These are phyloP conservation scores for Potentilla sterilis DNA, from an alignment of 306 rosid genomes.

Conservation along the genomic window DNA sequence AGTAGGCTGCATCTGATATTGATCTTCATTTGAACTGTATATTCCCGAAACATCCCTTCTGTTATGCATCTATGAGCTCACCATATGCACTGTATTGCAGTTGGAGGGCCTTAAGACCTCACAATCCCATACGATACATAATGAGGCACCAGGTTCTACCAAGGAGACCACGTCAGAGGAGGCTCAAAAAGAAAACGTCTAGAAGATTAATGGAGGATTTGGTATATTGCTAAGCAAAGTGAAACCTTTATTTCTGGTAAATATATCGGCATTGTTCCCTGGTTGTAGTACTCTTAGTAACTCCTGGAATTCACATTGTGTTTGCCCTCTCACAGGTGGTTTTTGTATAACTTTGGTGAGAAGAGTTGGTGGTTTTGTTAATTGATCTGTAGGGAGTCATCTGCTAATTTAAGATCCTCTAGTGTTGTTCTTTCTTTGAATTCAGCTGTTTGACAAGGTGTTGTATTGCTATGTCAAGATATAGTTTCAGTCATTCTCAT, in stretches of 20 bases:
- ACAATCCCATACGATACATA: background rate
- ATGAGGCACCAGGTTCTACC: constrained; percentile 33
- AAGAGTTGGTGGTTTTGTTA: constrained; percentile 5
- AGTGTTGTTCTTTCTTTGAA: background rate
- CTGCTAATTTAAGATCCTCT: background rate
- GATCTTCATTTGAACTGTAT: background rate
- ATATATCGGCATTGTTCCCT: constrained; percentile 5
- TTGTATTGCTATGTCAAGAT: background rate
- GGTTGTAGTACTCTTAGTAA: background rate
- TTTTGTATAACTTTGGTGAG: constrained; percentile 5
- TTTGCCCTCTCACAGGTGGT: background rate
- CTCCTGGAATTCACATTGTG: constrained; percentile 3
- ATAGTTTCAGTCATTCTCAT: background rate
- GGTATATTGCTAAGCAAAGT: constrained; percentile 13
- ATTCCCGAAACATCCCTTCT: background rate
- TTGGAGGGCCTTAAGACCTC: constrained; percentile 62
- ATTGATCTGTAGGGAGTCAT: background rate
- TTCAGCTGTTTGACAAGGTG: background rate
- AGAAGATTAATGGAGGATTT: constrained; percentile 18
- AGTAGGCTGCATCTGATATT: background rate
- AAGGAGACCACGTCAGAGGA: constrained; percentile 57
- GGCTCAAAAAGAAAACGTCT: constrained; percentile 45
- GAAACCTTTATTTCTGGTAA: constrained; percentile 7
- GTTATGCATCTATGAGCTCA: background rate
- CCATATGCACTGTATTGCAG: constrained; percentile 39